Evolutionary conservation across 1,284 basidiomycete genomes (phyloP), one percentile per base, ranked within the genome.

Genomic region (Austroboletus niveus): DNA sequence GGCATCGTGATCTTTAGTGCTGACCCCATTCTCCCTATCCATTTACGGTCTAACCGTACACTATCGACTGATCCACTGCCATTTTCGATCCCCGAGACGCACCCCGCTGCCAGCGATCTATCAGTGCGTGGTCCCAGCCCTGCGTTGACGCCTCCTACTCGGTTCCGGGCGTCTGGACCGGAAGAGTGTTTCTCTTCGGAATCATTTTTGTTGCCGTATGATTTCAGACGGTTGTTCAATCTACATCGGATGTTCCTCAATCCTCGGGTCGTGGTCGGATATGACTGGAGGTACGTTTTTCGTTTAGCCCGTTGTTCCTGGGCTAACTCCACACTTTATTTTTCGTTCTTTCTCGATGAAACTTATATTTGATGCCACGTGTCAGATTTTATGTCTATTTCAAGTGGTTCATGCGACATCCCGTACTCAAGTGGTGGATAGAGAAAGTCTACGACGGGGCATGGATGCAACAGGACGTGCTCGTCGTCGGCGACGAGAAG

Each of bases 121-220:
- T 55, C 50, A 9, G 42, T 52, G 15, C 54, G 42, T 3, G 60
- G 63, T 7, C 59, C 56, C 10, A 61, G 39, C 12, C 73, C 74
- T 49, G 57, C 69, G 54, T 44, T 65, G 57, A 71, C 69, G 43
- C 65, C 70, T 30, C 56, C 79, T 4, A 57, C 78, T 42, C 54
- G 60, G 1, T 84, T 84, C 70, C 75, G 81, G 35, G 56, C 69
- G 11, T 75, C 75, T 11, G 60, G 54, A 1, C 57, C 66, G 22
- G 67, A 61, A 8, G 74, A 75, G 50, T 84, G 81, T 62, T 76
- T 72, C 58, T 76, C 77, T 38, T 75, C 73, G 22, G 81, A 84
- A 65, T 80, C 75, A 36, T 79, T 81, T 66, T 60, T 80, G 45
- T 68, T 78, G 15, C 77, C 76, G 6, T 80, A 81, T 63, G 81